phyloP scores from a whole-genome alignment of 192 early-diverging fungal species.

The Obelidium mucronatum region DNA sequence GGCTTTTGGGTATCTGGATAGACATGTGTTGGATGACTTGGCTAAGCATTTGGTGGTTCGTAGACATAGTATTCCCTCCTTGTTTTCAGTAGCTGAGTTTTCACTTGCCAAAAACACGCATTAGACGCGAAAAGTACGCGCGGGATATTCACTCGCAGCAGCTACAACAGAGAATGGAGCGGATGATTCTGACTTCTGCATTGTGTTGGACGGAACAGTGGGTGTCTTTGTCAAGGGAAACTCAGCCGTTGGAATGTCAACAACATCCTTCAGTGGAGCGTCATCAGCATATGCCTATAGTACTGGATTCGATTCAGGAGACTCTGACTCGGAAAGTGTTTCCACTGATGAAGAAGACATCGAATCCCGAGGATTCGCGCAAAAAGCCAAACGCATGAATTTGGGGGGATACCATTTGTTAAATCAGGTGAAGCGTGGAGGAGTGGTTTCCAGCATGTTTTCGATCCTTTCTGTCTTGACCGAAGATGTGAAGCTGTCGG shows the following conservation, averaged over 20 bases:
- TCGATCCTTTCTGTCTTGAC: conserved; percentile 91
- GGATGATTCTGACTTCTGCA: conserved; percentile 85
- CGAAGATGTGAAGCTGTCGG: conserved; percentile 56
- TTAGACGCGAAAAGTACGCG: conserved; percentile 55
- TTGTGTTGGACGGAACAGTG: conserved; percentile 94
- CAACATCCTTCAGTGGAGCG: background rate
- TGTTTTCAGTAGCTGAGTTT: too few relatives aligned
- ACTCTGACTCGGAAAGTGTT: conserved; percentile 40
- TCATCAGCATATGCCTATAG: conserved; percentile 18
- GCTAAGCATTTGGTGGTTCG: conserved; percentile 79
- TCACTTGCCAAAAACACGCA: too few relatives aligned
- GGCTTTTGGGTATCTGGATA: conserved; percentile 97
- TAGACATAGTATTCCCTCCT: too few relatives aligned
- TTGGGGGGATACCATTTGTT: conserved; percentile 67
- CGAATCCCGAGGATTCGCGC: conserved; percentile 29
- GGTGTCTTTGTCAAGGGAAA: conserved; percentile 81
- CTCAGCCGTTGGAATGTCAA: conserved; percentile 5
- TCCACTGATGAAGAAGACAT: conserved; percentile 44
- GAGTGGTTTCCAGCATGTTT: conserved; percentile 92
- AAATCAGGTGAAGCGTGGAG: conserved; percentile 83
- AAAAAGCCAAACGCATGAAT: conserved; percentile 7
- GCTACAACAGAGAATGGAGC: conserved; percentile 43
- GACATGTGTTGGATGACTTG: conserved; percentile 96
- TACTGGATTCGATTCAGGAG: conserved; percentile 27
- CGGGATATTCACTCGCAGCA: conserved; percentile 42